These are phyloP conservation scores for Secale cereale DNA, from an alignment of 176 grass and related monocot species.

Conservation along the genomic window DNA sequence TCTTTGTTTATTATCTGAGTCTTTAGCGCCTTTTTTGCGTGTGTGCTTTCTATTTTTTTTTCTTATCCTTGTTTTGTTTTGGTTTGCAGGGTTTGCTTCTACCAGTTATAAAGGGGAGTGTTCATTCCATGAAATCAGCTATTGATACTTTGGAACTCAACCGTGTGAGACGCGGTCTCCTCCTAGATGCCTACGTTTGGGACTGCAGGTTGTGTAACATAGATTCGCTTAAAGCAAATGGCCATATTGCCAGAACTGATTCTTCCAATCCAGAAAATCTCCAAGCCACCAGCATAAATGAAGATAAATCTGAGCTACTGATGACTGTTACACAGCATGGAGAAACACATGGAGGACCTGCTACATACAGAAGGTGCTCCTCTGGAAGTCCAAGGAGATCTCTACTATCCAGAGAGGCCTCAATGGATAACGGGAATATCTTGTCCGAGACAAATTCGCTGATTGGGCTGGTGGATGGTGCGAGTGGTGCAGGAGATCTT, in stretches of 20 bases:
- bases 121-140: slow-evolving; percentile 40
- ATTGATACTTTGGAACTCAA: slow-evolving; percentile 86
- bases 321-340: slow-evolving; percentile 13
- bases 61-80: background rate
- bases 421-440: slow-evolving; percentile 18
- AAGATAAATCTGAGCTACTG: slow-evolving; percentile 27
- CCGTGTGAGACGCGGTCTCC: slow-evolving; percentile 59
- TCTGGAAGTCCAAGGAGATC: slow-evolving; percentile 50
- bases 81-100: slow-evolving; percentile 62
- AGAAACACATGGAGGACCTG: slow-evolving; percentile 21
- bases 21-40: background rate
- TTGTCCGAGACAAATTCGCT: slow-evolving; percentile 44
- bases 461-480: slow-evolving; percentile 37
- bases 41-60: background rate
- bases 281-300: slow-evolving; percentile 2
- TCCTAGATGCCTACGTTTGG: slow-evolving; percentile 78
- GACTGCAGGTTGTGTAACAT: slow-evolving; percentile 55
- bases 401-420: slow-evolving; percentile 37
- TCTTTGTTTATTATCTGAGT: slow-evolving; percentile 12
- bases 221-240: slow-evolving; percentile 44
- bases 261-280: slow-evolving; percentile 27
- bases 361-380: background rate
- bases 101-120: slow-evolving; percentile 43
- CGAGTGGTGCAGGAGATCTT: slow-evolving; percentile 35
- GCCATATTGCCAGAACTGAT: slow-evolving; percentile 21